Conservation (phyloP, 495 filamentous ascomycete genomes). For the Xylaria cubensis region DNA sequence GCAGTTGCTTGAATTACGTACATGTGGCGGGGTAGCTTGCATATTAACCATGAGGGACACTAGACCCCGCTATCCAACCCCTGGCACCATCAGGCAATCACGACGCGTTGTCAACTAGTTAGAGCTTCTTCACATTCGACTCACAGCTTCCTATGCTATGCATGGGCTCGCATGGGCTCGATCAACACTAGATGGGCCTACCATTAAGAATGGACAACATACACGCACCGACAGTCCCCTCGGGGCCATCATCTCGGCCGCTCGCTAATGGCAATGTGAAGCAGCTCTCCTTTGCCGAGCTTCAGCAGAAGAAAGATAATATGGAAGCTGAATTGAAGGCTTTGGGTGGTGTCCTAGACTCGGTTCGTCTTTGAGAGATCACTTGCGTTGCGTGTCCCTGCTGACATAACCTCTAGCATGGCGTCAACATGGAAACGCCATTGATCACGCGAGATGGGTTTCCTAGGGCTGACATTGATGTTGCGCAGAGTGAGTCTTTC, state of each 20-base stretch:
- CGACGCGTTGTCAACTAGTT: constrained; percentile 24
- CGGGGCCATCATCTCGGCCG: constrained; percentile 68
- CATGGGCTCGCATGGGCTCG: background rate
- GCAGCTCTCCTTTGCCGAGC: constrained; percentile 65
- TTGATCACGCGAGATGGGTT: constrained; percentile 92
- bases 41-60: background rate
- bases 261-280: constrained; percentile 60
- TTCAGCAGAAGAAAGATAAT: constrained; percentile 74
- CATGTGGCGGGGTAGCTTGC: constrained; percentile 21
- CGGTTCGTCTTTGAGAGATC: constrained; percentile 60
- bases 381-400: background rate
- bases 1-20: constrained; percentile 3
- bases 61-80: constrained; percentile 14
- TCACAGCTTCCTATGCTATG: background rate
- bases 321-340: constrained; percentile 86
- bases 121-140: background rate
- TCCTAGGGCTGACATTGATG: constrained; percentile 90
- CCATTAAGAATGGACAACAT: constrained; percentile 68
- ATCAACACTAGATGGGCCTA: constrained; percentile 30
- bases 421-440: constrained; percentile 88
- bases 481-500: constrained; percentile 79
- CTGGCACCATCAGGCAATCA: constrained; percentile 19
- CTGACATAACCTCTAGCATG: constrained; percentile 67
- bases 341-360: constrained; percentile 83
- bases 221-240: constrained; percentile 76